phyloP scores from a whole-genome alignment of 768 basidiomycete genomes.

The Lactifluus volemus region DNA sequence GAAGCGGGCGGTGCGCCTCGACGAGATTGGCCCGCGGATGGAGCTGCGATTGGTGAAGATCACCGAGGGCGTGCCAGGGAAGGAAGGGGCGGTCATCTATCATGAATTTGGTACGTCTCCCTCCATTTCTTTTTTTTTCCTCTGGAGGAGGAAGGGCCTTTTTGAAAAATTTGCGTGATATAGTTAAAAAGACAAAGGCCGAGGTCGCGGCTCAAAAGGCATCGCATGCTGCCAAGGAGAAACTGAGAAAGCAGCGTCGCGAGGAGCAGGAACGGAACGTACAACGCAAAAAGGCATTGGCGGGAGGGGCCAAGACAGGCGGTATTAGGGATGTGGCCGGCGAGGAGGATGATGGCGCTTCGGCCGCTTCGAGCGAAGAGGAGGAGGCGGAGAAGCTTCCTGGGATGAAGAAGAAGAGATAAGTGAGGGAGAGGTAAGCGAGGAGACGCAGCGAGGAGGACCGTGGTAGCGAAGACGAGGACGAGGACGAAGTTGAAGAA shows the following conservation, averaged over 20 bases:
- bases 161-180: background rate
- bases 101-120: conserved; percentile 76
- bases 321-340: conserved; percentile 2
- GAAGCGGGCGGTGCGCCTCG: conserved; percentile 81
- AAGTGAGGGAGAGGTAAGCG: conserved; percentile 44
- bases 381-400: conserved; percentile 27
- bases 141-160: background rate
- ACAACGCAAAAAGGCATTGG: conserved; percentile 58
- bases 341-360: conserved; percentile 25
- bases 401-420: conserved; percentile 61
- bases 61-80: conserved; percentile 87
- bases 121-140: conserved; percentile 9
- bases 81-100: conserved; percentile 87
- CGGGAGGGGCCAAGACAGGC: conserved; percentile 26
- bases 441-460: conserved; percentile 31
- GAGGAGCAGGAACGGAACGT: conserved; percentile 93
- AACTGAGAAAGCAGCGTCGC: conserved; percentile 63
- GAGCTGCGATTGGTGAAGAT: conserved; percentile 92
- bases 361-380: conserved; percentile 29
- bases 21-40: conserved; percentile 94
- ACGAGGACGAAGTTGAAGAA: conserved; percentile 34
- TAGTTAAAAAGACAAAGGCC: conserved; percentile 86
- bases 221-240: conserved; percentile 70
- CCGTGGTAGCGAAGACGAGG: conserved; percentile 36
- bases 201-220: conserved; percentile 59